Conservation (phyloP, 225 moss, liverwort and hornwort species). For the Straminergon stramineum region DNA sequence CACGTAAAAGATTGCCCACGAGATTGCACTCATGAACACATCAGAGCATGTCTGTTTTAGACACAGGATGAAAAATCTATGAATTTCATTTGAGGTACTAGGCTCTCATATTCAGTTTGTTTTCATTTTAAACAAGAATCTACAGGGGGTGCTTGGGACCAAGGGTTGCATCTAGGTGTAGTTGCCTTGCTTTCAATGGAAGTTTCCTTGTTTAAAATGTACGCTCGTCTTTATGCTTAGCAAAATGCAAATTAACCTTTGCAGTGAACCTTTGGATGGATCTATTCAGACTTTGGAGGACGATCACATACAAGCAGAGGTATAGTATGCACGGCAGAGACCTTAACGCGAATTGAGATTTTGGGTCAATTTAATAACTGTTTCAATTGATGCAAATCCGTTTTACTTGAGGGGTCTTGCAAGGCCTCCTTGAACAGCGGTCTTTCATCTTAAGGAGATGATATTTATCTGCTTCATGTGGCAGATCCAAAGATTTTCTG, state of each 20-base stretch:
- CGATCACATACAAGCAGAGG: conserved; percentile 55
- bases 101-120: neutral
- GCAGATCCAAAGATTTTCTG: conserved; percentile 52
- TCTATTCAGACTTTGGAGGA: conserved; percentile 43
- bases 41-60: neutral
- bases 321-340: neutral
- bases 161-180: neutral
- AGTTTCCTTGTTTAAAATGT: neutral
- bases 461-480: neutral
- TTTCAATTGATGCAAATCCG: neutral
- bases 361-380: neutral
- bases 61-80: neutral
- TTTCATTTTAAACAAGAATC: neutral
- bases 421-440: neutral
- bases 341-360: neutral
- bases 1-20: neutral
- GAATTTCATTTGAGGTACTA: neutral
- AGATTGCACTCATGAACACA: neutral
- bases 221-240: neutral
- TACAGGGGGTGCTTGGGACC: neutral
- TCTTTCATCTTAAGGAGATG: neutral
- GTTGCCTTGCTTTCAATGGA: neutral
- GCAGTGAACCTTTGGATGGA: conserved; percentile 25
- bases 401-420: neutral
- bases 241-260: neutral